These are phyloP conservation scores for Domatiomyces globalis DNA, from an alignment of 2,329 filamentous ascomycete species.

Conservation along the genomic window DNA sequence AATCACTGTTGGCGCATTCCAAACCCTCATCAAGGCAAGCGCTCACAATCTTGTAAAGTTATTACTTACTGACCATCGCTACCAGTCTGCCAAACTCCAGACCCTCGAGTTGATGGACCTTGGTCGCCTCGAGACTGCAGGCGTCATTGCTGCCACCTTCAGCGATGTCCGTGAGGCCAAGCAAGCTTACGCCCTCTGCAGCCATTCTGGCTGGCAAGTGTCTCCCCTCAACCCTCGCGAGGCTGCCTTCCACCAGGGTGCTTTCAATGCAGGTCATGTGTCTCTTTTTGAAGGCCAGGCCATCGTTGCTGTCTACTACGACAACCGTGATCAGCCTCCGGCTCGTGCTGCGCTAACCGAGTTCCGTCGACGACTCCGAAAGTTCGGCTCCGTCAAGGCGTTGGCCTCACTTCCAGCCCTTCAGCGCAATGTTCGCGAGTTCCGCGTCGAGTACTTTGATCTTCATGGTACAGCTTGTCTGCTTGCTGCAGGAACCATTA, in stretches of 20 bases:
- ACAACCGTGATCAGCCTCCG: constrained; percentile 12
- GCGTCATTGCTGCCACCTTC: constrained; percentile 42
- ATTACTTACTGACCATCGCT: neutral
- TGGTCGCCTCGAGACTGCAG: constrained; percentile 23
- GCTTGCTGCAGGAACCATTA: constrained; percentile 1
- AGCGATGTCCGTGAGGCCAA: constrained; percentile 47
- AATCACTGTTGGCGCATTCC: constrained; percentile 1
- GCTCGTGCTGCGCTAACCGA: constrained; percentile 34
- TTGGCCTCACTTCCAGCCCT: constrained; percentile 21
- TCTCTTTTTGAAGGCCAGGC: constrained; percentile 44
- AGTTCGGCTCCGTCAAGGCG: constrained; percentile 27
- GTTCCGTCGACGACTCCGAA: constrained; percentile 24
- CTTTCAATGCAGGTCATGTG: constrained; percentile 19
- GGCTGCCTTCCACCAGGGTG: constrained; percentile 25
- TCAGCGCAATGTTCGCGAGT: constrained; percentile 23
- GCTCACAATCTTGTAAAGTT: neutral
- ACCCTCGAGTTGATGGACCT: constrained; percentile 28
- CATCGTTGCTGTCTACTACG: constrained; percentile 35
- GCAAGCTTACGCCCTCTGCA: constrained; percentile 35
- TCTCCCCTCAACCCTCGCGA: constrained; percentile 32
- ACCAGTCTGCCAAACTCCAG: constrained; percentile 16
- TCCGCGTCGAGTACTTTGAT: constrained; percentile 29
- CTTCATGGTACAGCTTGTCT: constrained; percentile 4
- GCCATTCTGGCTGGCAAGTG: constrained; percentile 35
- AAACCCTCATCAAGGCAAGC: constrained; percentile 2